These are phyloP conservation scores for Pythium pyrilobum DNA, from an alignment of 352 stramenopile species.

Conservation along the genomic window DNA sequence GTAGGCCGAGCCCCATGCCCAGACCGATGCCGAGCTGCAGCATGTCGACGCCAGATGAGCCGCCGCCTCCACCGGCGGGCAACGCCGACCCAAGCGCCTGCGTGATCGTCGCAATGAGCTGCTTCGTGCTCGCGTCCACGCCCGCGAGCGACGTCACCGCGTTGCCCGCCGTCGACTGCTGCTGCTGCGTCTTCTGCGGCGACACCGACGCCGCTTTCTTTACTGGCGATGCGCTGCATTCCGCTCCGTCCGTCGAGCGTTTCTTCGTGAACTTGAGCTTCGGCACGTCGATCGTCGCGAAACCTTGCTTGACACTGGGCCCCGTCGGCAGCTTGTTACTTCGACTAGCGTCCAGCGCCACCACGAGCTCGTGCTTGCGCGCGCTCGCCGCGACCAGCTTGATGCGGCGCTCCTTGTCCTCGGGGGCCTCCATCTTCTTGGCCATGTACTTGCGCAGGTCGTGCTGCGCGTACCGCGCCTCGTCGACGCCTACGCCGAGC, in stretches of 20 bases:
- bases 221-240: not conserved
- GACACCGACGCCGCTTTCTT: slow-evolving; percentile 1
- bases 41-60: slow-evolving; percentile 40
- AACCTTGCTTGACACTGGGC: not conserved
- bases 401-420: slow-evolving; percentile 54
- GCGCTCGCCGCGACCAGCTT: slow-evolving; percentile 49
- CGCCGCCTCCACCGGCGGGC: slow-evolving; percentile 14
- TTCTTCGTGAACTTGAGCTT: slow-evolving; percentile 39
- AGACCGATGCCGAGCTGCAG: slow-evolving; percentile 82
- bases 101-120: slow-evolving; percentile 73
- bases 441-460: slow-evolving; percentile 83
- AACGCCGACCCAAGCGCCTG: slow-evolving; percentile 57
- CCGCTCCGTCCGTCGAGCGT: no score
- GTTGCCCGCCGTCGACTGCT: not conserved
- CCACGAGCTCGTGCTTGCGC: slow-evolving; percentile 55
- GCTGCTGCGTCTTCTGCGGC: slow-evolving; percentile 3
- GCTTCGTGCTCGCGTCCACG: slow-evolving; percentile 48
- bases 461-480: slow-evolving; percentile 53
- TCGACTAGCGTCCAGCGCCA: slow-evolving; percentile 30
- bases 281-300: slow-evolving; percentile 53
- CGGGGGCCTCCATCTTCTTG: slow-evolving; percentile 71
- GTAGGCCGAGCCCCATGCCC: slow-evolving; percentile 86
- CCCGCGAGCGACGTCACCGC: not conserved
- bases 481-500: slow-evolving; percentile 55
- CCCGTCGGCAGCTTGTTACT: no score